Evolutionary conservation across 2,329 filamentous ascomycete species (phyloP).

Genomic region (Alternaria triticimaculans): DNA sequence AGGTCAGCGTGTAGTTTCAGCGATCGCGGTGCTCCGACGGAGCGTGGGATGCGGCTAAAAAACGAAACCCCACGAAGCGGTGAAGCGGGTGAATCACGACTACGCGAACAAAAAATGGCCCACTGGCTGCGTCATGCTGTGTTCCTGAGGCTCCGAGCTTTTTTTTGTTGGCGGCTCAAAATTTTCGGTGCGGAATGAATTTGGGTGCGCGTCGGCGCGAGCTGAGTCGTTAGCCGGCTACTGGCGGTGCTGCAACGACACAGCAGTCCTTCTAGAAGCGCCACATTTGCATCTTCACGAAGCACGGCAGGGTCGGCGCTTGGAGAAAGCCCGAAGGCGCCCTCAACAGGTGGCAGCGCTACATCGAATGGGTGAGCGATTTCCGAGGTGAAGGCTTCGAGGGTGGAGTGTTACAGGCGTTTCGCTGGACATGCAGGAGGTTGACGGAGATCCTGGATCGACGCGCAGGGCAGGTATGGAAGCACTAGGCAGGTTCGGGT

Average conservation of each 20-base stretch:
- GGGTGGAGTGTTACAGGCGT: conserved; percentile 21
- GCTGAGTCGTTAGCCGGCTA: conserved; percentile 35
- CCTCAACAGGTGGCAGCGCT: conserved; percentile 26
- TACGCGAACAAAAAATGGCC: conserved; percentile 10
- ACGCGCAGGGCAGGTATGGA: conserved; percentile 27
- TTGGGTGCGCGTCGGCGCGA: conserved; percentile 23
- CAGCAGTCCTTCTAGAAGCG: conserved; percentile 25
- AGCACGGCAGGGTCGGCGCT: conserved; percentile 5
- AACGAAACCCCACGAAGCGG: conserved; percentile 39
- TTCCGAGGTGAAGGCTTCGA: conserved; percentile 15
- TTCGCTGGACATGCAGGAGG: conserved; percentile 22
- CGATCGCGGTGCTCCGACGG: conserved; percentile 5
- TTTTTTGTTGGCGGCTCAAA: conserved; percentile 22
- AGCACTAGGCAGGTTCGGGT: conserved; percentile 29
- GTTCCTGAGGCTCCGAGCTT: conserved; percentile 22
- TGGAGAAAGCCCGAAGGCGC: conserved; percentile 12
- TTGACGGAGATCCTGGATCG: conserved; percentile 27
- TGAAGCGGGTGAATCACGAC: conserved; percentile 33
- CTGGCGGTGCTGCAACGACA: conserved; percentile 19
- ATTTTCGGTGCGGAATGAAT: conserved; percentile 23
- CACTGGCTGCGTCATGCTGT: conserved; percentile 34
- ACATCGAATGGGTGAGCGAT: conserved; percentile 10
- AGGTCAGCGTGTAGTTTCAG: conserved; percentile 13
- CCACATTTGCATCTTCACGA: conserved; percentile 23
- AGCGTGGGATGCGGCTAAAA: conserved; percentile 37